Percentiles rank a stretch among this genome's conserved stretches.
Evolutionary conservation across 1,284 basidiomycete genomes (phyloP).

Genomic region (Thecaphora frezii): DNA sequence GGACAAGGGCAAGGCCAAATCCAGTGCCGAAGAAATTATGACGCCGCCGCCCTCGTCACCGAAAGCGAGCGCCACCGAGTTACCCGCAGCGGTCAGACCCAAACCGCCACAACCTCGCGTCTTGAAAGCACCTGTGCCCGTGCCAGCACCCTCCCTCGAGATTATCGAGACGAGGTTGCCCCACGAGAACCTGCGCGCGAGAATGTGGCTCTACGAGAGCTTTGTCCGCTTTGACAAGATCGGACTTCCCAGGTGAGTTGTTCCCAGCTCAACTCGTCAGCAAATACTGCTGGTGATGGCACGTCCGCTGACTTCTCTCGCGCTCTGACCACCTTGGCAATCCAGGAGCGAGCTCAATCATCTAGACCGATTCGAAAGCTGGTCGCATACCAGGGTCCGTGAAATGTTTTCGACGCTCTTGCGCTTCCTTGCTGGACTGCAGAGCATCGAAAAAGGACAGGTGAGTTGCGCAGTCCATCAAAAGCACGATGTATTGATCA

Average conservation of each 20-base stretch:
- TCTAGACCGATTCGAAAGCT: conserved; percentile 43
- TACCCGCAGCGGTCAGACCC: no score
- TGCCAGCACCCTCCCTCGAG: conserved; percentile 23
- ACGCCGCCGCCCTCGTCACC: conserved; percentile 19
- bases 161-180: conserved; percentile 34
- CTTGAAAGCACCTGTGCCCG: conserved; percentile 26
- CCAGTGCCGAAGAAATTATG: conserved; percentile 16
- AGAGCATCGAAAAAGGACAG: conserved; percentile 35
- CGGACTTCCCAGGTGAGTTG: conserved; percentile 13
- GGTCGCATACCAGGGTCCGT: conserved; percentile 37
- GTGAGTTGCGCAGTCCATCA: not conserved
- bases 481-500: no score
- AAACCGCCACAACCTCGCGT: conserved; percentile 9
- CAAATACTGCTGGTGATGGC: no score
- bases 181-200: conserved; percentile 38
- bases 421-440: conserved; percentile 32
- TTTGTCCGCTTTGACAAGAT: conserved; percentile 48
- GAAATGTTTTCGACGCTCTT: conserved; percentile 36
- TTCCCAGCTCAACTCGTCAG: no score
- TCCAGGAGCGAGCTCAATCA: conserved; percentile 20
- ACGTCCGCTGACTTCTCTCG: no score
- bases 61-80: conserved; percentile 8
- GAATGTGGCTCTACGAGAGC: conserved; percentile 51
- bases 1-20: not conserved
- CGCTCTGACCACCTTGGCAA: no score